Percentiles rank a stretch among this genome's conserved stretches.
These are phyloP conservation scores for Schizophyllum commune DNA, from an alignment of 1,284 basidiomycete genomes.

Conservation along the genomic window DNA sequence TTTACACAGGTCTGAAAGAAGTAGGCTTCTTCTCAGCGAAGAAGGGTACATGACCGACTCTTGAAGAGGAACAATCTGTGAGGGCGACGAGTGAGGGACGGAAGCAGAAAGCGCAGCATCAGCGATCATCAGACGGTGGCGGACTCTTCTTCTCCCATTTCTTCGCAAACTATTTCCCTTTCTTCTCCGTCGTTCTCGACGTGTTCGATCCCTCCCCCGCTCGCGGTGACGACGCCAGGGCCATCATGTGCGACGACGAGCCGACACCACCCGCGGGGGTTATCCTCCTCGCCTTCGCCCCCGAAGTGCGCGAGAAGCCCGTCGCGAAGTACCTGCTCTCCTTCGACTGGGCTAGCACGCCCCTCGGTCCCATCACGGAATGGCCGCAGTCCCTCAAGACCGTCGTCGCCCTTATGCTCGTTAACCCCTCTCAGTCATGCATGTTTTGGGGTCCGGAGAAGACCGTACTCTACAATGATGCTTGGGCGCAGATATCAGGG, in stretches of 20 bases:
- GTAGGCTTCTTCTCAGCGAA: too few species aligned
- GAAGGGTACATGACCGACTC: too few species aligned
- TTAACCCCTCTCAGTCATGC: constrained; percentile 7
- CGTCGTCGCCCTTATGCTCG: constrained; percentile 4
- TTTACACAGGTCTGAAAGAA: too few species aligned
- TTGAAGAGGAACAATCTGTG: too few species aligned
- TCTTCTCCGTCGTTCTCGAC: too few species aligned
- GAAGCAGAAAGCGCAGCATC: too few species aligned
- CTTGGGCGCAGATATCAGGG: constrained; percentile 1
- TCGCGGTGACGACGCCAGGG: too few species aligned
- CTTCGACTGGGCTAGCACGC: constrained; percentile 6
- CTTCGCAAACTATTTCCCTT: too few species aligned
- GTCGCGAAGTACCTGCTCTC: constrained; percentile 3
- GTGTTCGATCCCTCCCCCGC: too few species aligned
- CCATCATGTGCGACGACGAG: neutral
- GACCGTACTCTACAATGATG: neutral
- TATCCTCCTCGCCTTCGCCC: neutral
- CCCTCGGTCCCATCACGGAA: constrained; percentile 4
- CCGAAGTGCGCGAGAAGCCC: constrained; percentile 1
- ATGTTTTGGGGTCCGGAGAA: neutral
- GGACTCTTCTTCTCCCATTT: too few species aligned
- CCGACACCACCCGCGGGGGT: neutral
- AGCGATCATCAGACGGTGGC: too few species aligned
- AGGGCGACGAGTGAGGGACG: too few species aligned
- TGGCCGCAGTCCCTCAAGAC: constrained; percentile 8